A percentile compares a stretch with the other conserved stretches of the same genome.
phyloP scores from a whole-genome alignment of 345 rosid genomes.

The Raphanus sativus region DNA sequence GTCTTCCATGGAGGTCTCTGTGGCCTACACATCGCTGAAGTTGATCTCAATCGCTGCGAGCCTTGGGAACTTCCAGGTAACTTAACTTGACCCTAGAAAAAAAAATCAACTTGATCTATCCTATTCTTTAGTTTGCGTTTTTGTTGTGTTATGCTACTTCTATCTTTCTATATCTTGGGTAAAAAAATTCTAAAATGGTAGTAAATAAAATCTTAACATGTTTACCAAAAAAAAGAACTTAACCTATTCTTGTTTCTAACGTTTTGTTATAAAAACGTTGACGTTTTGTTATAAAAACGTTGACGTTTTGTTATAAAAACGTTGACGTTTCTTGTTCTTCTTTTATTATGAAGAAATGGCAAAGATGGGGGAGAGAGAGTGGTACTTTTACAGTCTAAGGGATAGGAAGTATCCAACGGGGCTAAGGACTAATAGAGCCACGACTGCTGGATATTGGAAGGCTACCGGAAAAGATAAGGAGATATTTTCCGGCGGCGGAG shows the following conservation, averaged over 20 bases:
- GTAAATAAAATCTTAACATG: neutral
- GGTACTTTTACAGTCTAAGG: slow-evolving; percentile 85
- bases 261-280: no score
- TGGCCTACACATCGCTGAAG: slow-evolving; percentile 75
- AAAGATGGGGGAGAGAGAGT: slow-evolving; percentile 89
- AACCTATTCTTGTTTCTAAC: neutral
- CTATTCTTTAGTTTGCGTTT: neutral
- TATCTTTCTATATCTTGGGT: neutral
- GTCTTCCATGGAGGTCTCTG: slow-evolving; percentile 68
- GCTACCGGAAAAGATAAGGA: slow-evolving; percentile 90
- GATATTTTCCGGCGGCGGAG: slow-evolving; percentile 51
- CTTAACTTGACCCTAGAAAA: neutral
- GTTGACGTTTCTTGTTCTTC: neutral
- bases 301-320: no score
- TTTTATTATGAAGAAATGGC: slow-evolving; percentile 51
- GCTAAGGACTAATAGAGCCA: slow-evolving; percentile 81
- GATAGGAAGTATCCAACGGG: slow-evolving; percentile 96
- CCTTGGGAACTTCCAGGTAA: slow-evolving; percentile 98
- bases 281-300: no score
- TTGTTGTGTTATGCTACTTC: neutral
- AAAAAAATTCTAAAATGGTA: neutral
- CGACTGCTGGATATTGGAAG: slow-evolving; percentile 92
- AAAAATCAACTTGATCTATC: neutral
- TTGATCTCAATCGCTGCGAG: slow-evolving; percentile 91
- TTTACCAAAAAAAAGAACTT: neutral